Evolutionary conservation across 352 stramenopile species (phyloP).

Genomic region (Phytopythium montanum): DNA sequence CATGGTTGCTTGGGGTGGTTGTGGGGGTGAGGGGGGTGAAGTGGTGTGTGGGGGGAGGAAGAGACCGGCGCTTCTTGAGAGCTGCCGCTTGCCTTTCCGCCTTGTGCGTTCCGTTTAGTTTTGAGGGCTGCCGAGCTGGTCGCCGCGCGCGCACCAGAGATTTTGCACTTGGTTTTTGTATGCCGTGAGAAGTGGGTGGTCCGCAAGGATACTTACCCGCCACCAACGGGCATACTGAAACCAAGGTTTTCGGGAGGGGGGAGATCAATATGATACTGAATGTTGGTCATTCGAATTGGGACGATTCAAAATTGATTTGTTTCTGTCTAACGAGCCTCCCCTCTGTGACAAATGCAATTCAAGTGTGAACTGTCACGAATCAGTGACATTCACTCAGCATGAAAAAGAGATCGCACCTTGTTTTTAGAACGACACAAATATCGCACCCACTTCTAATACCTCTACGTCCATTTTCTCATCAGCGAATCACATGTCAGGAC

Average conservation of each 20-base stretch:
- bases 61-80: conserved; percentile 10
- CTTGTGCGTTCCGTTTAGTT: conserved; percentile 10
- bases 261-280: not conserved
- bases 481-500: too few species aligned
- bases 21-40: conserved; percentile 19
- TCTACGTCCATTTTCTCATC: too few species aligned
- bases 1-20: conserved; percentile 47
- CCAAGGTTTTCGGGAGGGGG: not conserved
- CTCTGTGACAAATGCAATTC: too few species aligned
- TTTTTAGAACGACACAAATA: too few species aligned
- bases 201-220: conserved; percentile 1
- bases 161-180: conserved; percentile 72
- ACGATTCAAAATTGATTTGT: conserved; percentile 4
- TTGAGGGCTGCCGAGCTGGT: not conserved
- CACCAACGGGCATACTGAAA: not conserved
- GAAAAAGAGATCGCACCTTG: too few species aligned
- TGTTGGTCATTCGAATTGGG: too few species aligned
- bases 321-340: too few species aligned
- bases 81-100: conserved; percentile 7
- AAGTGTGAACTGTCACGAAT: too few species aligned
- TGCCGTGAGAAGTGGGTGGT: conserved; percentile 51
- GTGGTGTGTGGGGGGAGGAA: conserved; percentile 17
- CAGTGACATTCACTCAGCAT: not conserved
- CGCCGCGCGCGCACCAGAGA: not conserved
- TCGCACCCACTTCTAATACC: too few species aligned